Evolutionary conservation across 1,284 basidiomycete genomes (phyloP), one percentile per base, ranked within the genome.

Genomic region (Paramarasmius palmivorus): DNA sequence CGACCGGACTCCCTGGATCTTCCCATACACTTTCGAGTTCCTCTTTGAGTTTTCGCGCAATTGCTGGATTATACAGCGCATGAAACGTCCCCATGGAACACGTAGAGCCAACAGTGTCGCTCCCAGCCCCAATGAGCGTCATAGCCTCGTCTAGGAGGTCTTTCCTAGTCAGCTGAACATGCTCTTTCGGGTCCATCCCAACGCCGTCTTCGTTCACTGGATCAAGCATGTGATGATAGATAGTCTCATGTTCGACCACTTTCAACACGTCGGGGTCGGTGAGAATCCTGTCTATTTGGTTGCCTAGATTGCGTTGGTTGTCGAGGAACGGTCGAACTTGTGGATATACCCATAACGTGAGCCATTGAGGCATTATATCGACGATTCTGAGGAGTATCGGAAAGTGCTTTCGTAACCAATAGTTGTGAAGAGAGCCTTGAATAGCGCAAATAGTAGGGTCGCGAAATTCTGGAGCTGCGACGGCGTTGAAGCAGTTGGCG

Each of bases 391-490:
- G 7, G 3, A 9, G 22, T 15, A 41, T n/a, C 17, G 49, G 49
- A 20, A 50, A 19, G 25, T 50, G 26, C 29, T 41, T 50, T n/a
- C 40, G 37, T 7, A n/a, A 4, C 49, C 69, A 39, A 71, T 74
- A 38, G 73, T 71, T 25, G 73, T 72, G 7, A 71, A 71, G 32
- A 69, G 59, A 23, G 67, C 63, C 35, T 38, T 48, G 49, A 22
- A 52, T 17, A 50, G 48, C 38, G 54, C 52, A 36, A 48, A 44
- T 4, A 19, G 41, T 39, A n/a, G 37, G 38, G 25, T 50, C 37
- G 15, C 12, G 12, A 15, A 50, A 50, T 1, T 37, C 37, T 23
- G 19, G 10, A 3, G 9, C 3, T n/a, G 40, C 49, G 23, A 50
- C 23, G 4, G 49, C 23, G n/a, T 41, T 32, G 36, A 29, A 40